Percentiles rank a stretch among this genome's conserved stretches.
Conservation (phyloP, 2,329 filamentous ascomycete genomes). For the Fonsecaea monophora region DNA sequence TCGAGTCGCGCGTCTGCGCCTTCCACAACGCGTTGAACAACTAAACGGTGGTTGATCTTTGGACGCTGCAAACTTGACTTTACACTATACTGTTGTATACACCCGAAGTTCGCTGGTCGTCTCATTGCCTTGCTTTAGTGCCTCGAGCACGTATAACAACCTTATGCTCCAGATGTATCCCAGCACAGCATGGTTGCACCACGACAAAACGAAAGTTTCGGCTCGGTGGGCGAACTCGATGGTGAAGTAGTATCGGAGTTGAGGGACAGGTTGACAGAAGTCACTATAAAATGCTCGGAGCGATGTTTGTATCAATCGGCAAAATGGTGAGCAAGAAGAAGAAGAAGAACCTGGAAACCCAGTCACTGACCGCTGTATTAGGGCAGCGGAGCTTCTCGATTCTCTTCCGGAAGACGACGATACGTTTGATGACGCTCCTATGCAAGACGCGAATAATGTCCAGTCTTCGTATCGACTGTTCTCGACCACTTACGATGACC, state of each 20-base stretch:
- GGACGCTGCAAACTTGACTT: background rate
- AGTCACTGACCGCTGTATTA: slow-evolving; percentile 49
- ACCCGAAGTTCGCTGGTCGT: background rate
- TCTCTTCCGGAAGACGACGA: slow-evolving; percentile 69
- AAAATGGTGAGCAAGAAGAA: slow-evolving; percentile 71
- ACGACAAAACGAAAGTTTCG: slow-evolving; percentile 35
- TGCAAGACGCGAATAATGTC: slow-evolving; percentile 60
- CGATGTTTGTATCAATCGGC: slow-evolving; percentile 93
- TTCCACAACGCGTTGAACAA: slow-evolving; percentile 9
- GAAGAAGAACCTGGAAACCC: slow-evolving; percentile 23
- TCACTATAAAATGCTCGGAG: slow-evolving; percentile 89
- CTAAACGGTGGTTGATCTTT: background rate
- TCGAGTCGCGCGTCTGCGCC: slow-evolving; percentile 11
- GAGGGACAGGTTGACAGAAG: slow-evolving; percentile 47
- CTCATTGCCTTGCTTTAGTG: background rate
- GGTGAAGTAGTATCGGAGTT: slow-evolving; percentile 37
- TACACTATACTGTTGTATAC: background rate
- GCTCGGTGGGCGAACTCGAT: slow-evolving; percentile 32
- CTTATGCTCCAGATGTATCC: background rate
- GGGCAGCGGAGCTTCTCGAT: slow-evolving; percentile 92
- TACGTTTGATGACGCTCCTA: slow-evolving; percentile 62
- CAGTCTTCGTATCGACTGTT: slow-evolving; percentile 59
- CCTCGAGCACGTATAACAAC: background rate
- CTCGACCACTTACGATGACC: slow-evolving; percentile 65
- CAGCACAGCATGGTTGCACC: slow-evolving; percentile 21